These are phyloP conservation scores for apple (Malus domestica) DNA, from an alignment of 306 rosid species.

Conservation along the genomic window DNA sequence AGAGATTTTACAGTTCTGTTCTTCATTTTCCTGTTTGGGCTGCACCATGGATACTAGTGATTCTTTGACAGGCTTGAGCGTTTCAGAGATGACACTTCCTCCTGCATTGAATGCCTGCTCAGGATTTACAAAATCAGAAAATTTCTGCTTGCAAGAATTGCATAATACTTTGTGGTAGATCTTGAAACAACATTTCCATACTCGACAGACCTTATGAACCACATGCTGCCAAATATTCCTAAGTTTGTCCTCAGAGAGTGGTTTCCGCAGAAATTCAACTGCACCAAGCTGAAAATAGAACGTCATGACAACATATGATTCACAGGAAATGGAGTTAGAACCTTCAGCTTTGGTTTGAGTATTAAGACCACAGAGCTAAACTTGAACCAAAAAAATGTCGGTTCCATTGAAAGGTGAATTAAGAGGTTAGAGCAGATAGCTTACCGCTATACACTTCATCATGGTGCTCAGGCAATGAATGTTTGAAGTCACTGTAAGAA, in stretches of 20 bases:
- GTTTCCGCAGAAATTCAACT: constrained; percentile 81
- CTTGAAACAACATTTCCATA: constrained; percentile 2
- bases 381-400: neutral
- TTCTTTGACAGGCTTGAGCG: constrained; percentile 61
- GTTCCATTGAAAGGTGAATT: neutral
- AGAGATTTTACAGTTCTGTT: constrained; percentile 18
- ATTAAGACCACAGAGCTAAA: neutral
- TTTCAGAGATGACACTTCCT: constrained; percentile 34
- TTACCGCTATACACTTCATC: constrained; percentile 97
- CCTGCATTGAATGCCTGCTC: constrained; percentile 87
- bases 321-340: neutral
- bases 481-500: constrained; percentile 68
- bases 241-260: constrained; percentile 85
- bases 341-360: neutral
- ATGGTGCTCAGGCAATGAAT: constrained; percentile 71
- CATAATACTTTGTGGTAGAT: neutral
- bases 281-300: constrained; percentile 75
- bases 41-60: constrained; percentile 47
- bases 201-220: constrained; percentile 79
- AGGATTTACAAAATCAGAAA: constrained; percentile 31
- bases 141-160: constrained; percentile 3
- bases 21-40: constrained; percentile 37
- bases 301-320: constrained; percentile 8
- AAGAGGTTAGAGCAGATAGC: constrained; percentile 17
- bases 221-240: constrained; percentile 99